phyloP scores from a whole-genome alignment of 2,329 filamentous ascomycete species.

The Alternaria postmessia region DNA sequence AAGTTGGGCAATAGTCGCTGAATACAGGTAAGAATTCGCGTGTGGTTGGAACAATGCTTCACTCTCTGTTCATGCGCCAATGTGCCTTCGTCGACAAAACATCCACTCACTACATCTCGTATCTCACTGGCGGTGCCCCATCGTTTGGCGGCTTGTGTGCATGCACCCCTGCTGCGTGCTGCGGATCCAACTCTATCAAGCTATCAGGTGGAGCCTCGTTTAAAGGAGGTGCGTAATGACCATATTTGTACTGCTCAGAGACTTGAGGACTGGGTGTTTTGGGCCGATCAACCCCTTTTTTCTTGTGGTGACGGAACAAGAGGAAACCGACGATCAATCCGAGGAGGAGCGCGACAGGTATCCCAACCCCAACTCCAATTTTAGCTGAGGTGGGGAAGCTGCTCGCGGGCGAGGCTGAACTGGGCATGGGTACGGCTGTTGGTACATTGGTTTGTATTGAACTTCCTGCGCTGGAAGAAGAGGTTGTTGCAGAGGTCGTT shows the following conservation, averaged over 20 bases:
- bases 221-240: neutral
- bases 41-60: neutral
- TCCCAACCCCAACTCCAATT: conserved; percentile 2
- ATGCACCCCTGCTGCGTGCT: neutral
- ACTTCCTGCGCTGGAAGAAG: neutral
- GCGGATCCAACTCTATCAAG: neutral
- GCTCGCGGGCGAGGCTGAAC: neutral
- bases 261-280: neutral
- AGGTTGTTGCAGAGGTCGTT: neutral
- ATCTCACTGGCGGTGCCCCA: neutral
- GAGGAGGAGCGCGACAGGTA: conserved; percentile 4
- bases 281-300: neutral
- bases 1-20: neutral
- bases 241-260: neutral
- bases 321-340: conserved; percentile 1
- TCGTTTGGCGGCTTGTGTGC: neutral
- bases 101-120: neutral
- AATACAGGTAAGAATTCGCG: neutral
- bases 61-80: no score
- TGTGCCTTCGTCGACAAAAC: neutral
- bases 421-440: neutral
- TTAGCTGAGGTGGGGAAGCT: conserved; percentile 6
- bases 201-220: neutral
- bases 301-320: conserved; percentile 2
- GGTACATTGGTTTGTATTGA: neutral